A percentile compares a stretch with the other conserved stretches of the same genome.
phyloP scores from a whole-genome alignment of 1,284 basidiomycete species.

The Apiotrichum akiyoshidainum region DNA sequence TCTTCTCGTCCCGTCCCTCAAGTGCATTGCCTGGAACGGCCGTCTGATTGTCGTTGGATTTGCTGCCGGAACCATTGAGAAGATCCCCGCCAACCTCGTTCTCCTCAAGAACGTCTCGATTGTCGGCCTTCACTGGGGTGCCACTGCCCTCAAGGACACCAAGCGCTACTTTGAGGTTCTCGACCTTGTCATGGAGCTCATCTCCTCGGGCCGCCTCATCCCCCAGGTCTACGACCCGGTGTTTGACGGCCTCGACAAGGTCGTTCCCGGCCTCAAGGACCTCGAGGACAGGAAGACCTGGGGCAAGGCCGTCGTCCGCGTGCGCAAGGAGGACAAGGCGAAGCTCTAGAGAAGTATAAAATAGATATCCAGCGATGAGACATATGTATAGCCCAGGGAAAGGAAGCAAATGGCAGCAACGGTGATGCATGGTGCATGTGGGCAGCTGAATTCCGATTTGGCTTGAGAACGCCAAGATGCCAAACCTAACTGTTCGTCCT shows the following conservation, averaged over 20 bases:
- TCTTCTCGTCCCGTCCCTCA: slow-evolving; percentile 54
- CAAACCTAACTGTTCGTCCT: too few species aligned
- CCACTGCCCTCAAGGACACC: slow-evolving; percentile 67
- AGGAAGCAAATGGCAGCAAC: too few species aligned
- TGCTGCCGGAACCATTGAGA: slow-evolving; percentile 82
- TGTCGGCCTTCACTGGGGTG: slow-evolving; percentile 80
- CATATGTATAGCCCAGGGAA: too few species aligned
- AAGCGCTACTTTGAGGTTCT: slow-evolving; percentile 66
- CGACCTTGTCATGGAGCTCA: slow-evolving; percentile 68
- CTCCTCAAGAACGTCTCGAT: slow-evolving; percentile 81
- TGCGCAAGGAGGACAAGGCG: slow-evolving; percentile 55
- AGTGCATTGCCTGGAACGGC: slow-evolving; percentile 93
- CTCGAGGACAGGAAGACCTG: slow-evolving; percentile 76
- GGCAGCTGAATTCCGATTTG: too few species aligned
- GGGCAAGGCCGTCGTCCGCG: slow-evolving; percentile 78
- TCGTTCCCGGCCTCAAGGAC: slow-evolving; percentile 57
- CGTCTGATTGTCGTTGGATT: slow-evolving; percentile 88
- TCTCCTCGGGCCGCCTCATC: slow-evolving; percentile 63
- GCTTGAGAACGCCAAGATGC: too few species aligned
- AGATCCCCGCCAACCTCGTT: slow-evolving; percentile 81
- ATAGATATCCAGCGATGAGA: neutral
- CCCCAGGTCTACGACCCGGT: slow-evolving; percentile 71
- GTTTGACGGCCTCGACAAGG: slow-evolving; percentile 67
- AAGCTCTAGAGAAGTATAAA: slow-evolving; percentile 12
- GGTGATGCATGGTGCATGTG: too few species aligned